Percentiles rank a stretch among this genome's conserved stretches.
These are phyloP conservation scores for Lachnellula arida DNA, from an alignment of 2,329 filamentous ascomycete species.

Conservation along the genomic window DNA sequence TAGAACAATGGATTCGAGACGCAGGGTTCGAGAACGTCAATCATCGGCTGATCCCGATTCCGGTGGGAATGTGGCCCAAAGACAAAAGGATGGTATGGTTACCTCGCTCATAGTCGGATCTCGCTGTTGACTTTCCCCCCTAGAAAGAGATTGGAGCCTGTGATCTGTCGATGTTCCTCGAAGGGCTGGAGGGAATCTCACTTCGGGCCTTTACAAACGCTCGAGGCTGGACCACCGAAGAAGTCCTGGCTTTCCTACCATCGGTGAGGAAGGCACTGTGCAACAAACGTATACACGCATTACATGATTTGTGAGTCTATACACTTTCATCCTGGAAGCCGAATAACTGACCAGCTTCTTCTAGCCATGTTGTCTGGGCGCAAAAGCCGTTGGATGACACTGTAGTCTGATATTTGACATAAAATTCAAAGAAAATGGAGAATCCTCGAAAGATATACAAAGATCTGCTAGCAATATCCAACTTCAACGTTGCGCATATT, in stretches of 20 bases:
- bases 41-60: conserved; percentile 18
- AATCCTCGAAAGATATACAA: no score
- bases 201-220: conserved; percentile 30
- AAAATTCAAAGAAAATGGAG: no score
- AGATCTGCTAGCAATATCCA: no score
- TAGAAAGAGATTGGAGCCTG: conserved; percentile 10
- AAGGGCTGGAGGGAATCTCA: conserved; percentile 26
- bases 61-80: conserved; percentile 38
- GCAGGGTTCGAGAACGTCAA: conserved; percentile 39
- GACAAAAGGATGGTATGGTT: conserved; percentile 27
- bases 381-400: conserved; percentile 2
- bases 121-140: neutral
- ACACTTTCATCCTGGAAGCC: neutral
- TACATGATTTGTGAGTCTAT: conserved; percentile 9
- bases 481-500: no score
- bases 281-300: conserved; percentile 27
- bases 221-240: conserved; percentile 24
- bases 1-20: conserved; percentile 24
- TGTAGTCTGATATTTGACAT: no score
- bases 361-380: conserved; percentile 6
- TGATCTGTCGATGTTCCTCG: conserved; percentile 13
- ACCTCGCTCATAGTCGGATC: neutral
- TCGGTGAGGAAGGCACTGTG: conserved; percentile 26
- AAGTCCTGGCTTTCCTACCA: conserved; percentile 25
- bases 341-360: neutral